Base-by-base conservation (phyloP, 2,329 filamentous ascomycete genomes). In the Sordariomycetes sp. region DNA sequence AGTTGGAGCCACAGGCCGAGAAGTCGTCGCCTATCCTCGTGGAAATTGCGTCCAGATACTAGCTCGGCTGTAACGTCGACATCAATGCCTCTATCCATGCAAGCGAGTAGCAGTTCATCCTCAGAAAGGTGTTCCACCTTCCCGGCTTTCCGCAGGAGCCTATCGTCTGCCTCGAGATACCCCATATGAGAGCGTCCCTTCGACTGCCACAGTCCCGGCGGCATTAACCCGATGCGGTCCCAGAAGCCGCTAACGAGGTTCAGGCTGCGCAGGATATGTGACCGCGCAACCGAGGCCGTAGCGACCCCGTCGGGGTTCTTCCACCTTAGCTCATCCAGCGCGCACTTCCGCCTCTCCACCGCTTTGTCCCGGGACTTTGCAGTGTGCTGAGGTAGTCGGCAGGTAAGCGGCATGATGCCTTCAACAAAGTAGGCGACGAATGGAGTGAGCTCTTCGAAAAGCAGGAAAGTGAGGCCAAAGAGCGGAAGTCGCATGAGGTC, bases 401-500 rank as follows among this genome's bases (percentile, higher is more conserved):
- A 97, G 0, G 90, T 87, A 64, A 83, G 83, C 0, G 93, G 93
- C 28, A 96, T 88, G 24, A 90, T 75, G 43, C 75, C 75, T 22
- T 85, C 84, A 28, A 96, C 74, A 35, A 84, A 80, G 7, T 91
- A 74, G 1, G 96, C 87, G 6, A 95, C 72, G 6, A 97, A 67
- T 0, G 92, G 90, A 1, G 92, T 89, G 72, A 96, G 87, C 72
- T 97, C 93, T 28, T 91, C 93, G 68, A 88, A 89, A 18, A 96
- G 62, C 1, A 93, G 65, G 7, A 96, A 77, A 55, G 97, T 74
- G 3, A 96, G 61, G 0, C 76, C 85, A 68, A 99, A 97, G 1
- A 88, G 70, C 0, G 92, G 90, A 57, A 97, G 76, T 25, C 90
- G 85, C n/a, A 82, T 74, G 53, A 90, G 73, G 69, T 97, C 94